Conservation (phyloP, 176 grass and related monocot genomes). For the Ananas comosus region DNA sequence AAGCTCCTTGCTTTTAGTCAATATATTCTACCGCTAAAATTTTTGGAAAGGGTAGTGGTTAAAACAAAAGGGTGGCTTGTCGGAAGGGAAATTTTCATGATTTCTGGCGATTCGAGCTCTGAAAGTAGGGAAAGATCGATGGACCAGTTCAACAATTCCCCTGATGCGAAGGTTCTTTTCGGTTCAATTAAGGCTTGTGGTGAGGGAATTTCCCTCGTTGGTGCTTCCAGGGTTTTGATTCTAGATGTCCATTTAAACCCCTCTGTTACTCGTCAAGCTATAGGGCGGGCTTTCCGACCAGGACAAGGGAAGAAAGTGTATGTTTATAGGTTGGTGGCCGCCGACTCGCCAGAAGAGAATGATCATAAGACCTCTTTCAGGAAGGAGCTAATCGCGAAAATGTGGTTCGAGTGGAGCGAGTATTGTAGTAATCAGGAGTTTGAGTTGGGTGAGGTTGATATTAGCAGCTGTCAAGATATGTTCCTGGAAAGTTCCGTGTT, state of each 20-base stretch:
- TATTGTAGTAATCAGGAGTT: conserved; percentile 47
- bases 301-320: conserved; percentile 80
- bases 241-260: conserved; percentile 95
- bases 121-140: conserved; percentile 65
- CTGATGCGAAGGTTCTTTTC: conserved; percentile 79
- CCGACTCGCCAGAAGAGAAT: conserved; percentile 52
- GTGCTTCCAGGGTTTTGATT: conserved; percentile 76
- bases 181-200: conserved; percentile 97
- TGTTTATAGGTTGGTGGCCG: conserved; percentile 78
- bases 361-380: conserved; percentile 56
- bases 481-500: conserved; percentile 51
- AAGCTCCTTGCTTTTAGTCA: conserved; percentile 86
- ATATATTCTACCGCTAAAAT: conserved; percentile 78
- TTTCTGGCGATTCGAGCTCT: conserved; percentile 59
- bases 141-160: conserved; percentile 77
- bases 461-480: conserved; percentile 44
- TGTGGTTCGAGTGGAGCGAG: conserved; percentile 98
- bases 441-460: conserved; percentile 46
- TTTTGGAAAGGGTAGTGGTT: conserved; percentile 80
- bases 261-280: conserved; percentile 91
- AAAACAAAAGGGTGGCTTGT: conserved; percentile 70
- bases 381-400: conserved; percentile 79
- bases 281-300: conserved; percentile 80
- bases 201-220: conserved; percentile 85
- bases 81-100: conserved; percentile 85